Conservation (phyloP, 2,329 filamentous ascomycete species). For the Didymella lethalis region DNA sequence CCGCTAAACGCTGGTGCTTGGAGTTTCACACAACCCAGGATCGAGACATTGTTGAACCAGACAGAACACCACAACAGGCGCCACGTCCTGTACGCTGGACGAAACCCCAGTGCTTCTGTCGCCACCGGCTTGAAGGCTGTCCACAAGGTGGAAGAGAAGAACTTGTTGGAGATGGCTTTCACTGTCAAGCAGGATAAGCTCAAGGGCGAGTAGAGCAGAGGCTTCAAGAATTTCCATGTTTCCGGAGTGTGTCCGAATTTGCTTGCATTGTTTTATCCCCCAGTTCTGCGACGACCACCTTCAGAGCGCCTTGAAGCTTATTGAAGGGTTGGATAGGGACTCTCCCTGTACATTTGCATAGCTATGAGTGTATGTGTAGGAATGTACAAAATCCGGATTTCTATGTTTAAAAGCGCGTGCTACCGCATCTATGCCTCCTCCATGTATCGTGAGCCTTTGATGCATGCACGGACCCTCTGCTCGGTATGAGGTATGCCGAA, state of each 20-base stretch:
- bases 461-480: slow-evolving; percentile 11
- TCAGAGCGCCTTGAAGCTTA: slow-evolving; percentile 15
- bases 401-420: slow-evolving; percentile 11
- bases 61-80: slow-evolving; percentile 92
- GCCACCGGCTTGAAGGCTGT: slow-evolving; percentile 89
- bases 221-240: slow-evolving; percentile 13
- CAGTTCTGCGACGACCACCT: slow-evolving; percentile 18
- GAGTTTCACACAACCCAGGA: slow-evolving; percentile 95
- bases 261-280: slow-evolving; percentile 31
- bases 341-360: slow-evolving; percentile 41
- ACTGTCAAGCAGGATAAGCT: slow-evolving; percentile 69
- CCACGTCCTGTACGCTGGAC: slow-evolving; percentile 96
- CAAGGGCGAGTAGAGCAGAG: slow-evolving; percentile 64
- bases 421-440: neutral
- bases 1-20: slow-evolving; percentile 96
- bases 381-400: slow-evolving; percentile 39
- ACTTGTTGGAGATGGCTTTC: slow-evolving; percentile 74
- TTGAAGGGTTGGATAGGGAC: slow-evolving; percentile 25
- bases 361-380: slow-evolving; percentile 42
- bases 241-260: slow-evolving; percentile 20
- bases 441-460: neutral
- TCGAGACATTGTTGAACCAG: slow-evolving; percentile 94
- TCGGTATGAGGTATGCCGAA: slow-evolving; percentile 27
- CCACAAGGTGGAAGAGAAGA: slow-evolving; percentile 92
- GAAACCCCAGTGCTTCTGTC: slow-evolving; percentile 90